Base-by-base conservation (phyloP, 805 yeast genomes). In the Suhomyces canberraensis region DNA sequence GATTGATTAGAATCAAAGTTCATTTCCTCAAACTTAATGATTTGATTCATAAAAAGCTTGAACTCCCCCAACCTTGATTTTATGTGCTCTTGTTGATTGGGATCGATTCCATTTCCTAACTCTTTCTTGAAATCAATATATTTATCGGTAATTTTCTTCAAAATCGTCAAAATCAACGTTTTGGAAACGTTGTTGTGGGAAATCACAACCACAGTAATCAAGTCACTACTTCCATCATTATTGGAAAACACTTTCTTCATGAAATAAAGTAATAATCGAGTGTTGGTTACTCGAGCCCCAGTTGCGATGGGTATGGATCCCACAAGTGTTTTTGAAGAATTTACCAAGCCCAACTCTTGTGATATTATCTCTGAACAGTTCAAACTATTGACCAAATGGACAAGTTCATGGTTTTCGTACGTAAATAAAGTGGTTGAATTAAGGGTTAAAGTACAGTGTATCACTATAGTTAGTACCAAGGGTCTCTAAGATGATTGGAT, bases 401-500 rank as follows among this genome's bases (percentile, higher is more conserved):
- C 60, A 25, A 78, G 53, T 16, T 60, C 61, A 30, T 58, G 54
- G 49, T 76, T 76, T 46, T 78, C 83, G 44, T 76, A 68, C 9
- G 83, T 73, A 52, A 74, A 79, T 11, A 78, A 60, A 0, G 84
- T 77, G 4, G 82, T 75, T 13, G 84, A 78, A 49, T 79, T 78
- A 36, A 62, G 55, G 3, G 78, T 70, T 26, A 75, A 58, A 3
- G 78, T 69, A 15, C 75, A 69, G 45, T 66, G 69, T 14, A 75
- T 61, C 43, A 75, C 75, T 69, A 33, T 14, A 31, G 58, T 45
- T 38, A 36, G 46, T 35, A 31, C 17, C 9, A 20, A n/a, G n/a
- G n/a, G n/a, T 20, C 9, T 20, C 22, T 20, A 18, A 11, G 34
- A 21, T 19, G n/a, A n/a, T n/a, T n/a, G n/a, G n/a, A n/a, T n/a